Percentiles rank a stretch among this genome's conserved stretches.
Evolutionary conservation across 225 moss, liverwort and hornwort genomes (phyloP).

Genomic region (Antitrichia curtipendula): DNA sequence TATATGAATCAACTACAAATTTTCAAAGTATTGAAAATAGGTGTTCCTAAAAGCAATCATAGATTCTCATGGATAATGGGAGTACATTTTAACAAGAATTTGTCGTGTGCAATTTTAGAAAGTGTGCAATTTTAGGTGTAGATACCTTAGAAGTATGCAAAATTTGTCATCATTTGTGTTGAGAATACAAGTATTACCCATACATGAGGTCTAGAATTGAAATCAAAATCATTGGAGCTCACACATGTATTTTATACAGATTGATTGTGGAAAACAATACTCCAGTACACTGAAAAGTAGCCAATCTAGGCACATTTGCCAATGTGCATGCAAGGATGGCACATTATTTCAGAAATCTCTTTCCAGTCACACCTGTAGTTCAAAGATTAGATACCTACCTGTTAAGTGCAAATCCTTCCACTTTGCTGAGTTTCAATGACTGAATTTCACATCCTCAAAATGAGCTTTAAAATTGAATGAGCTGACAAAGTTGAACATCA

Average conservation of each 20-base stretch:
- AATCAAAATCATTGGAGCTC: not conserved
- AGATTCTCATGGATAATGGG: too few relatives aligned
- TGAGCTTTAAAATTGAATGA: not conserved
- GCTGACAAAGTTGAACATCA: not conserved
- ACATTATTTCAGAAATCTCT: not conserved
- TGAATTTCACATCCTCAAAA: not conserved
- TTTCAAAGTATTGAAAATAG: too few relatives aligned
- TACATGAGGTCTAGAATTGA: not conserved
- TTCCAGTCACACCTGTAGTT: not conserved
- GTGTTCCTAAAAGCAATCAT: too few relatives aligned
- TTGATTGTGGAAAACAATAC: not conserved
- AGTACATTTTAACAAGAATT: too few relatives aligned
- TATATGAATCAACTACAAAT: too few relatives aligned
- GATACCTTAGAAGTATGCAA: not conserved
- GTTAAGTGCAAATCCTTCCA: not conserved
- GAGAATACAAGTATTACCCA: not conserved
- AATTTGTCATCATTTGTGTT: not conserved
- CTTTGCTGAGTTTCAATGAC: not conserved
- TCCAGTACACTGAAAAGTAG: not conserved
- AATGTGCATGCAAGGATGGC: not conserved
- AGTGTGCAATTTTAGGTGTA: too few relatives aligned
- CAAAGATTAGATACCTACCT: too few relatives aligned
- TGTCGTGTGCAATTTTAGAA: too few relatives aligned
- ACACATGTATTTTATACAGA: not conserved
- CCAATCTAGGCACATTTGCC: not conserved